Evolutionary conservation across 805 yeast genomes (phyloP).

Genomic region (Pichia exigua): DNA sequence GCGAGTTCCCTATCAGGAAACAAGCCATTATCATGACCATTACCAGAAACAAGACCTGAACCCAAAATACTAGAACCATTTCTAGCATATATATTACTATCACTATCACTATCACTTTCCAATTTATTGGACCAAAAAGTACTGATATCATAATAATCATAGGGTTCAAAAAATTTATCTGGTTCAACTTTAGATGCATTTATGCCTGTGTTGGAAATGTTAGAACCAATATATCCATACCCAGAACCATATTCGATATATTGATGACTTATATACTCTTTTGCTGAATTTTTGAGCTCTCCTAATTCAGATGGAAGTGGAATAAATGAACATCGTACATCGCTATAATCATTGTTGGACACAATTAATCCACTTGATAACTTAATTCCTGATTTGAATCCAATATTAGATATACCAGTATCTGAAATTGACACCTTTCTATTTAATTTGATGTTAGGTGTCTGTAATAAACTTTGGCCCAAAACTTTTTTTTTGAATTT

Average conservation of each 20-base stretch:
- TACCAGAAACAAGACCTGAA: conserved; percentile 7
- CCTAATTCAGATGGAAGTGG: background rate
- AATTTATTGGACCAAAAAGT: background rate
- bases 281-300: background rate
- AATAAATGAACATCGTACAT: background rate
- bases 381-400: background rate
- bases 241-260: conserved; percentile 2
- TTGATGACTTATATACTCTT: background rate
- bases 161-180: conserved; percentile 6
- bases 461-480: background rate
- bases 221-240: conserved; percentile 9
- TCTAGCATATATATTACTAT: background rate
- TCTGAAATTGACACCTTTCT: background rate
- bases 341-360: background rate
- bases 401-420: background rate
- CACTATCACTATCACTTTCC: background rate
- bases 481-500: background rate
- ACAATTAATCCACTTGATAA: background rate
- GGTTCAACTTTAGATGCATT: conserved; percentile 12
- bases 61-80: conserved; percentile 1
- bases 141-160: conserved; percentile 7
- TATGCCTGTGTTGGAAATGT: background rate
- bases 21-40: conserved; percentile 8
- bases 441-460: background rate
- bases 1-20: conserved; percentile 6